A percentile compares a stretch with the other conserved stretches of the same genome.
Conservation (phyloP, 1,139 yeast genomes). For the Hanseniaspora gamundiae region DNA sequence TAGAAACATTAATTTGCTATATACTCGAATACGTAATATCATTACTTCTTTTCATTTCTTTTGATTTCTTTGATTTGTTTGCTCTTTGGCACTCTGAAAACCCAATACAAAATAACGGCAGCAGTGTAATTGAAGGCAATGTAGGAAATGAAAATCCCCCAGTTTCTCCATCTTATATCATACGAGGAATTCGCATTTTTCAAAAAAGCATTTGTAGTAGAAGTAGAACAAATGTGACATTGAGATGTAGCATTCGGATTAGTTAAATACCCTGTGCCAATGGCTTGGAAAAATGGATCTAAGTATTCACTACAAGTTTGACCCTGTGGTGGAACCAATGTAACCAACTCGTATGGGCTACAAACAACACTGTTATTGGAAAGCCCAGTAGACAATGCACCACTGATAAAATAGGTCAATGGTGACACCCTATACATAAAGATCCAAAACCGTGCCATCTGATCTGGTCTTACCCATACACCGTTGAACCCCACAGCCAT, state of each 20-base stretch:
- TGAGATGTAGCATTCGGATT: constrained; percentile 32
- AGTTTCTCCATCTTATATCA: constrained; percentile 53
- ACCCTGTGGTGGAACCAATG: constrained; percentile 35
- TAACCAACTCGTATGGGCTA: constrained; percentile 33
- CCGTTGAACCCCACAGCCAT: constrained; percentile 71
- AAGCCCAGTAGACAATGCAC: constrained; percentile 39
- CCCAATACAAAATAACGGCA: constrained; percentile 32
- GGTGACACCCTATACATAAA: constrained; percentile 57
- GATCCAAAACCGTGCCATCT: constrained; percentile 49
- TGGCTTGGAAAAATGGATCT: constrained; percentile 30
- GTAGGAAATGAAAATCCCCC: constrained; percentile 39
- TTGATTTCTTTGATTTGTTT: no score
- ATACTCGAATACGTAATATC: no score
- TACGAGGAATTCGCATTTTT: constrained; percentile 31
- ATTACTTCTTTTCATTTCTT: no score
- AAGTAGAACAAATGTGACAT: constrained; percentile 42
- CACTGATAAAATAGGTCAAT: constrained; percentile 44
- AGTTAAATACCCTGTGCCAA: constrained; percentile 45
- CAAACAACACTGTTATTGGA: constrained; percentile 41
- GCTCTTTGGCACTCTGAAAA: constrained; percentile 25
- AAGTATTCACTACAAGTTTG: constrained; percentile 46
- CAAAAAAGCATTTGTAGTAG: constrained; percentile 41
- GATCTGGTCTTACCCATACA: constrained; percentile 53
- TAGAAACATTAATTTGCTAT: no score
- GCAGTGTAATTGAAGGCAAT: constrained; percentile 25